Percentiles rank a stretch among this genome's conserved stretches.
Evolutionary conservation across 345 rosid genomes (phyloP).

Genomic region (Brassica napus): DNA sequence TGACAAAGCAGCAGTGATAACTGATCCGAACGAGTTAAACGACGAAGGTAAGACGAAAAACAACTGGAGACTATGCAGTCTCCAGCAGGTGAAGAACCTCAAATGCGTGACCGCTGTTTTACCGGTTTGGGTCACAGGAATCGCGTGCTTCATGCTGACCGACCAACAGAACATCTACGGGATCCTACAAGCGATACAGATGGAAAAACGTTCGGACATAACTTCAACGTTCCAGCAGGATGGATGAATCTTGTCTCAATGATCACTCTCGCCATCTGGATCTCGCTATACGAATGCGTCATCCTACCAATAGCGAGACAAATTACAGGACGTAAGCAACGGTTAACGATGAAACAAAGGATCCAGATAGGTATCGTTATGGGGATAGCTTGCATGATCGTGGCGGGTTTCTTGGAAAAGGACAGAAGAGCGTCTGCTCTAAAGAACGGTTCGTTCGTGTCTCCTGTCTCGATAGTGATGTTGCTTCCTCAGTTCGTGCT

Average conservation of each 20-base stretch:
- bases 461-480: slow-evolving; percentile 45
- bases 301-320: slow-evolving; percentile 41
- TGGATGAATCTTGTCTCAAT: slow-evolving; percentile 68
- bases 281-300: slow-evolving; percentile 55
- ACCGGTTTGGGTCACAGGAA: slow-evolving; percentile 69
- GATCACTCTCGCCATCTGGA: slow-evolving; percentile 67
- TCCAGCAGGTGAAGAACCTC: slow-evolving; percentile 64
- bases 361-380: slow-evolving; percentile 57
- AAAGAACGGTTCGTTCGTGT: slow-evolving; percentile 41
- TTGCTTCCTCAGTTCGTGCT: slow-evolving; percentile 66
- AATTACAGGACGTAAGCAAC: slow-evolving; percentile 38
- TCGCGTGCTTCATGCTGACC: slow-evolving; percentile 58
- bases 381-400: slow-evolving; percentile 56
- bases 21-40: slow-evolving; percentile 51
- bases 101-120: slow-evolving; percentile 50
- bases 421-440: slow-evolving; percentile 49
- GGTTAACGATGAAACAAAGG: slow-evolving; percentile 54
- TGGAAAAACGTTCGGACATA: slow-evolving; percentile 41
- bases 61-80: slow-evolving; percentile 60
- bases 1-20: slow-evolving; percentile 57
- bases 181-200: slow-evolving; percentile 59
- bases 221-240: slow-evolving; percentile 58
- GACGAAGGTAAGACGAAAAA: slow-evolving; percentile 44
- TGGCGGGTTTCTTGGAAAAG: slow-evolving; percentile 54
- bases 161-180: slow-evolving; percentile 73